Evolutionary conservation across 495 filamentous ascomycete species (phyloP).

Genomic region (Amniculicola lignicola): DNA sequence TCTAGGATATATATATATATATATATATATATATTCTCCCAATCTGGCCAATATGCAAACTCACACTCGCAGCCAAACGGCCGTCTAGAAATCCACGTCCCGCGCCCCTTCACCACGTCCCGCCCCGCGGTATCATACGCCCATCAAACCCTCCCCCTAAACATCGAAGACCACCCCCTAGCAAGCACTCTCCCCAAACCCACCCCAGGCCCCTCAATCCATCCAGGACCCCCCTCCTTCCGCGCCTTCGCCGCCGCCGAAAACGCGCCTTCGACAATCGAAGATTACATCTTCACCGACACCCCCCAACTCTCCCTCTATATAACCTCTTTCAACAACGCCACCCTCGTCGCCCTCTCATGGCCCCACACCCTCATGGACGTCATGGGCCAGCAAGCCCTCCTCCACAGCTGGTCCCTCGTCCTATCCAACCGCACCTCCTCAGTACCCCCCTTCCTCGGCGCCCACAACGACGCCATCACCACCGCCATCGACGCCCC

Average conservation of each 20-base stretch:
- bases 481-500: slow-evolving; percentile 13
- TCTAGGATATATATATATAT: too few relatives aligned
- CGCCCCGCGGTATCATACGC: slow-evolving; percentile 18
- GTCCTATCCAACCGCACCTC: slow-evolving; percentile 43
- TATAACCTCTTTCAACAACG: slow-evolving; percentile 49
- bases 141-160: neutral
- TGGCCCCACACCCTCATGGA: slow-evolving; percentile 53
- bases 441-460: slow-evolving; percentile 42
- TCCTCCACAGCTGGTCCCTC: slow-evolving; percentile 41
- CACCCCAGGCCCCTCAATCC: slow-evolving; percentile 33
- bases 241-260: slow-evolving; percentile 16
- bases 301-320: slow-evolving; percentile 49
- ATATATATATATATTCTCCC: too few relatives aligned
- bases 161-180: slow-evolving; percentile 15
- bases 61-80: slow-evolving; percentile 5
- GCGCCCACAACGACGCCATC: slow-evolving; percentile 39
- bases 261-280: slow-evolving; percentile 34
- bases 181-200: slow-evolving; percentile 7
- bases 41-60: neutral
- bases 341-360: slow-evolving; percentile 47
- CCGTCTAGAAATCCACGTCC: slow-evolving; percentile 15
- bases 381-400: slow-evolving; percentile 40
- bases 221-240: slow-evolving; percentile 40
- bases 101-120: slow-evolving; percentile 11
- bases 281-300: slow-evolving; percentile 46